Conservation (phyloP, 257 asterid genomes). For the Ballota nigra region DNA sequence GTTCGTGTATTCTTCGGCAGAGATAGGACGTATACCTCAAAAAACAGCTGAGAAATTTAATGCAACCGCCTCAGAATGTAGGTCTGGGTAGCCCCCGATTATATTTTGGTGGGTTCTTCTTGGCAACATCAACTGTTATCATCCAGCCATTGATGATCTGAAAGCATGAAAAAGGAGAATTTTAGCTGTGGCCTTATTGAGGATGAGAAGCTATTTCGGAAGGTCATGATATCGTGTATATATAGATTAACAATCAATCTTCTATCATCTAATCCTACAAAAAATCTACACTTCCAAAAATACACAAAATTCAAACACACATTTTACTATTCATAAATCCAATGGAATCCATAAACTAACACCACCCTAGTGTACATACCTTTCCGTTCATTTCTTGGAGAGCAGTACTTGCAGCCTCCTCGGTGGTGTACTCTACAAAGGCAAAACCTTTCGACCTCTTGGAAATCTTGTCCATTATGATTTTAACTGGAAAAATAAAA, state of each 20-base stretch:
- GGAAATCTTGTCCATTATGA: constrained; percentile 95
- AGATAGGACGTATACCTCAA: background rate
- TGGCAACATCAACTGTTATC: constrained; percentile 94
- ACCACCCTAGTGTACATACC: constrained; percentile 40
- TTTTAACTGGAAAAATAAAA: constrained; percentile 48
- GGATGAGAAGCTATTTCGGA: background rate
- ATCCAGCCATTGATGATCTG: constrained; percentile 99
- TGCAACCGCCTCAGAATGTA: constrained; percentile 30
- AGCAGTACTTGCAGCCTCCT: constrained; percentile 81
- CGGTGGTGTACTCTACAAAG: constrained; percentile 82
- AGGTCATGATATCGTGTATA: background rate
- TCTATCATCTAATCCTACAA: background rate
- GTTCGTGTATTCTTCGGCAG: background rate
- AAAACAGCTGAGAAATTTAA: background rate
- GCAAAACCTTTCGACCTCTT: constrained; percentile 96
- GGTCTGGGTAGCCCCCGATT: constrained; percentile 46
- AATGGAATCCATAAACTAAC: background rate
- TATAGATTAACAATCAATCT: no score
- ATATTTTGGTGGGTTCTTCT: constrained; percentile 64
- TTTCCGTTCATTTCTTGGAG: constrained; percentile 92
- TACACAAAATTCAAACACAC: background rate
- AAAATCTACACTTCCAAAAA: background rate
- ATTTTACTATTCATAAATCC: background rate
- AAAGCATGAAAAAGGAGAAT: constrained; percentile 1
- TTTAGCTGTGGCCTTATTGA: constrained; percentile 5